Percentiles rank a stretch among this genome's conserved stretches.
Conservation (phyloP, 306 rosid genomes). For the Rosa chinensis region DNA sequence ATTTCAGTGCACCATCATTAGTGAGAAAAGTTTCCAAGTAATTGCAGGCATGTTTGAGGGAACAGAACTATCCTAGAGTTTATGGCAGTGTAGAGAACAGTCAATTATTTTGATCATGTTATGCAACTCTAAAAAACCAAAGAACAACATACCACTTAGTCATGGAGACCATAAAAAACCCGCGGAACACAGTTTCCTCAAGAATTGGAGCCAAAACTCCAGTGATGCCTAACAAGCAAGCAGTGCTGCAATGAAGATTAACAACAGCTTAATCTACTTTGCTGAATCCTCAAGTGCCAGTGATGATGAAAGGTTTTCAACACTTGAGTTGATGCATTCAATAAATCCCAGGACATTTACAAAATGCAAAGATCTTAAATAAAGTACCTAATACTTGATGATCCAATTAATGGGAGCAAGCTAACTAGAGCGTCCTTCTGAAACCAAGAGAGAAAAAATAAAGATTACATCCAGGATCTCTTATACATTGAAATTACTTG, state of each 20-base stretch:
- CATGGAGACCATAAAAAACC: slow-evolving; percentile 82
- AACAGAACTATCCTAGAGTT: not conserved
- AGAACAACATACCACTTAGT: slow-evolving; percentile 71
- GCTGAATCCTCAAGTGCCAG: slow-evolving; percentile 4
- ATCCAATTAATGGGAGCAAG: slow-evolving; percentile 91
- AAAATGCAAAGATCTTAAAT: slow-evolving; percentile 1
- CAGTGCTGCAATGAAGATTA: slow-evolving; percentile 67
- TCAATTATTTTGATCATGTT: not conserved
- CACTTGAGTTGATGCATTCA: not conserved
- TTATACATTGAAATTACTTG: not conserved
- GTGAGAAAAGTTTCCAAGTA: not conserved
- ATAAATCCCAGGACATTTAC: slow-evolving; percentile 1
- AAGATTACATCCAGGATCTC: slow-evolving; percentile 20
- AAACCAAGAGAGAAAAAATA: slow-evolving; percentile 35
- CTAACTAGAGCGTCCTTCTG: slow-evolving; percentile 94
- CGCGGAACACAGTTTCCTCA: slow-evolving; percentile 91
- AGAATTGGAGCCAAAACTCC: slow-evolving; percentile 96
- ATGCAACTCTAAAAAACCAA: not conserved
- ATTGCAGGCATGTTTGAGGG: not conserved
- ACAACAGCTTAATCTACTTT: slow-evolving; percentile 12
- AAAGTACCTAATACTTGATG: slow-evolving; percentile 78
- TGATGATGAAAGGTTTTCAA: not conserved
- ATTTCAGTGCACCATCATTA: not conserved
- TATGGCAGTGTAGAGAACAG: not conserved
- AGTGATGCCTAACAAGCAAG: slow-evolving; percentile 82